A percentile compares a stretch with the other conserved stretches of the same genome.
Evolutionary conservation across 352 stramenopile species (phyloP).

Genomic region (Phytophthora pini): DNA sequence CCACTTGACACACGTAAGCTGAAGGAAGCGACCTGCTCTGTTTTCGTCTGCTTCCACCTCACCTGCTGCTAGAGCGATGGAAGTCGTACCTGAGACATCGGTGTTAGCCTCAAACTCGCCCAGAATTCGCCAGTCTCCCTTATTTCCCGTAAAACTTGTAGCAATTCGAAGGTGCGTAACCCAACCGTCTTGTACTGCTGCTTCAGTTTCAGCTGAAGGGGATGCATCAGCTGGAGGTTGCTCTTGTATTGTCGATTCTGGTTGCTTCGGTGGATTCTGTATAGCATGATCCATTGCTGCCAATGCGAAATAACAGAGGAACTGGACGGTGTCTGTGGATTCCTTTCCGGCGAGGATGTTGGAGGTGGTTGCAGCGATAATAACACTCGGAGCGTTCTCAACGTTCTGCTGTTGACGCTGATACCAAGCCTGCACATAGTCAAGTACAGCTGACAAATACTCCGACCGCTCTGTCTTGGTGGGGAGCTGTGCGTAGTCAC

Average conservation of each 20-base stretch:
- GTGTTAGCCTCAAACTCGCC: constrained; percentile 71
- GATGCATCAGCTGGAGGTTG: background rate
- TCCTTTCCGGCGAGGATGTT: constrained; percentile 87
- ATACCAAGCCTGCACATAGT: constrained; percentile 75
- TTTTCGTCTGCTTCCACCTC: constrained; percentile 22
- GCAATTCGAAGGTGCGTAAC: constrained; percentile 68
- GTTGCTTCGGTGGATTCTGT: constrained; percentile 33
- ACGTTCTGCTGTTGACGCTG: constrained; percentile 32
- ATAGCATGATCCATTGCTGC: constrained; percentile 64
- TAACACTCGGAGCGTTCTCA: constrained; percentile 30
- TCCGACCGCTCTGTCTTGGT: constrained; percentile 80
- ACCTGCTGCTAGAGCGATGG: constrained; percentile 36
- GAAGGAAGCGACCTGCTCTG: constrained; percentile 62
- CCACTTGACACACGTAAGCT: constrained; percentile 74
- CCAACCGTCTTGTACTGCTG: constrained; percentile 41
- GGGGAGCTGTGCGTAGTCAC: constrained; percentile 67
- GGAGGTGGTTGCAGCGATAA: constrained; percentile 73
- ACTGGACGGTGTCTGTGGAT: constrained; percentile 74
- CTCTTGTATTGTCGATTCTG: constrained; percentile 2
- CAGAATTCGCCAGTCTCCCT: constrained; percentile 59
- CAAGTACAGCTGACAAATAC: constrained; percentile 77
- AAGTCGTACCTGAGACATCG: constrained; percentile 39
- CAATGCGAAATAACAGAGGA: constrained; percentile 71
- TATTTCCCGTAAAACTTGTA: constrained; percentile 59
- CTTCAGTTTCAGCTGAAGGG: constrained; percentile 3